Base-by-base conservation (phyloP, 1,284 basidiomycete genomes). In the Salmacisia buchloeana region DNA sequence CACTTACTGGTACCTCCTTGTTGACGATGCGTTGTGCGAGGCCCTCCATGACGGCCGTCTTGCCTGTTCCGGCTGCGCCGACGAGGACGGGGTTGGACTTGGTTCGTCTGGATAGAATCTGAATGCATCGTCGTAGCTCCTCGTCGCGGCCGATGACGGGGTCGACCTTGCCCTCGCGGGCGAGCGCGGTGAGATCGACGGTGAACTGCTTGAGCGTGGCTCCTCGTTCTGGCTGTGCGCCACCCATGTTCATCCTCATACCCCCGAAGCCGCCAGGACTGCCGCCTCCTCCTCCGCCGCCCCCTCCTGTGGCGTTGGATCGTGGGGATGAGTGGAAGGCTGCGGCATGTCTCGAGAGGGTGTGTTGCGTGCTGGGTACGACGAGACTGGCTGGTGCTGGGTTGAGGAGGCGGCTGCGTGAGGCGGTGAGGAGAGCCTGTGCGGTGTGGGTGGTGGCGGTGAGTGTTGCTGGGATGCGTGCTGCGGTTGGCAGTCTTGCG, bases 91-190 rank as follows among this genome's bases (percentile, higher is more conserved):
- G 92, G 75, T 94, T 94, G 13, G 87, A 89, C 63, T 81, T 77
- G 2, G 74, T 79, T 13, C 80, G 62, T 18, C 80, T 57, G 21
- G 66, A 69, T 2, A 79, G 71, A 13, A 81, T 94, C 80, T 96
- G 92, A 64, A 94, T 89, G 0, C 91, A 91, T 52, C 93, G 83
- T 25, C 89, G 85, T 67, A 96, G 94, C 82, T 96, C 94, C 86
- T 77, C 49, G 62, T 71, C 71, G 41, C 73, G 61, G n/a, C 65
- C 74, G 88, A 88, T 79, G 89, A 73, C 71, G 2, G 71, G 71
- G 38, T 73, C 71, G 21, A 72, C 43, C 39, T 70, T 71, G 31
- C 71, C 71, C 29, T 73, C 67, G 10, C 52, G 52, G 23, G 71
- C 71, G 12, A 72, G 62, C 15, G 69, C 63, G 33, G 71, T 73